Evolutionary conservation across 108 stramenopile species (phyloP), one percentile per base, ranked within the genome.

Genomic region (Nitzschia sp.): DNA sequence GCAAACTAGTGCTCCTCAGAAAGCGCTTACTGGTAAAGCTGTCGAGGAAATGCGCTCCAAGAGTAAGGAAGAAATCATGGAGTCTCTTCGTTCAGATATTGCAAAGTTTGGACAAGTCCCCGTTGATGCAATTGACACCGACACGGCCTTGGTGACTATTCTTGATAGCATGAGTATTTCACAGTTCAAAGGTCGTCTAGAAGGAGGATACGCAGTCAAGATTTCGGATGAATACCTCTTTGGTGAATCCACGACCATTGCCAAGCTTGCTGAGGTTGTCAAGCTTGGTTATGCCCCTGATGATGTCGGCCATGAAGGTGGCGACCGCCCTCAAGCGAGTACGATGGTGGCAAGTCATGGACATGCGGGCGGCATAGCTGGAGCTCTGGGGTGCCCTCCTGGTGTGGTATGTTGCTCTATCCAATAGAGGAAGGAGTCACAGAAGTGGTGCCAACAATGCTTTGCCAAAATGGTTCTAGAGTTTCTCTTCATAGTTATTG

Each of bases 141-240:
- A 79, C 53, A 67, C 79, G 37, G 77, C 89, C 17, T 68, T 95
- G 7, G 83, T 80, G 12, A 83, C 86, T 38, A 71, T 90, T 40
- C 82, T 95, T 70, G 92, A 95, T 67, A 90, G 89, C 64, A 65
- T 95, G 20, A 81, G 63, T 2, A 63, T 95, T 0, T 85, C 90
- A 25, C 95, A 95, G 69, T 88, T 95, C 53, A 90, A 92, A 65
- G 95, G 95, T 9, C 53, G 87, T 61, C 66, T 93, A 25, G 89
- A 92, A 75, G 53, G 62, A 1, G 60, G 68, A 40, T 95, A 87
- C 73, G 81, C 71, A 9, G 79, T 83, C 54, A 53, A 82, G 17
- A 54, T 95, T 25, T 90, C 91, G 21, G 95, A 95, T 67, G 95
- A 89, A 60, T 95, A 92, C 67, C 62, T 95, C 44, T 95, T 93